Conservation (phyloP, 2,329 filamentous ascomycete species). For the Torrubiella hemipterigena region DNA sequence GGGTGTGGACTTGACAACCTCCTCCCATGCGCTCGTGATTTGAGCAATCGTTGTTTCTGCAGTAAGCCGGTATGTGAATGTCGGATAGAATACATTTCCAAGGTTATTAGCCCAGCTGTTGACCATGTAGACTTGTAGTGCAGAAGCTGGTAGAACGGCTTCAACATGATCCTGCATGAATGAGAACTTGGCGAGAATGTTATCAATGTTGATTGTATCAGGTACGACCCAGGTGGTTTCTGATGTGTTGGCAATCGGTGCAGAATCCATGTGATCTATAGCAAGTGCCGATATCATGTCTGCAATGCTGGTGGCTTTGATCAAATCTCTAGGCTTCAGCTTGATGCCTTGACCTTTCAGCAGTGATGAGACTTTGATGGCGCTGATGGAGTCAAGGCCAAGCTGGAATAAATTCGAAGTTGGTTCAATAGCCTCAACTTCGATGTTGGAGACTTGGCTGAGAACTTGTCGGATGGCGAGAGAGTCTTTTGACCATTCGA, state of each 20-base stretch:
- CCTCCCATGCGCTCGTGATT: constrained; percentile 49
- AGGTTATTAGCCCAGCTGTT: constrained; percentile 58
- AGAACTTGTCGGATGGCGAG: constrained; percentile 33
- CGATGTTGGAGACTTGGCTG: constrained; percentile 47
- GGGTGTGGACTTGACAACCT: constrained; percentile 40
- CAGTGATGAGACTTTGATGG: constrained; percentile 69
- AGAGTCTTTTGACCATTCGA: constrained; percentile 22
- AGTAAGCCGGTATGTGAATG: constrained; percentile 49
- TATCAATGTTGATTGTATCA: constrained; percentile 21
- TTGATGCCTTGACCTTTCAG: constrained; percentile 51
- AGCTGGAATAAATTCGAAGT: constrained; percentile 66
- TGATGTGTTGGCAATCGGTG: background rate
- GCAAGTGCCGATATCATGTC: no score
- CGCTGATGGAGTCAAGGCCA: constrained; percentile 83
- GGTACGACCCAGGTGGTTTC: constrained; percentile 17
- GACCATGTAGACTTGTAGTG: constrained; percentile 75
- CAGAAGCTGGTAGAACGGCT: constrained; percentile 52
- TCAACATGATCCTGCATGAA: constrained; percentile 37
- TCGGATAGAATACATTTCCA: constrained; percentile 60
- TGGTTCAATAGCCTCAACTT: constrained; percentile 43
- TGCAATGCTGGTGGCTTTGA: constrained; percentile 51
- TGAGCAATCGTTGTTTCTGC: constrained; percentile 21
- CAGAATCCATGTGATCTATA: no score
- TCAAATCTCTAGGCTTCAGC: constrained; percentile 58
- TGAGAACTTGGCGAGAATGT: constrained; percentile 24